Conservation (phyloP, 768 basidiomycete genomes). For the Leucocoprinus leucothites region DNA sequence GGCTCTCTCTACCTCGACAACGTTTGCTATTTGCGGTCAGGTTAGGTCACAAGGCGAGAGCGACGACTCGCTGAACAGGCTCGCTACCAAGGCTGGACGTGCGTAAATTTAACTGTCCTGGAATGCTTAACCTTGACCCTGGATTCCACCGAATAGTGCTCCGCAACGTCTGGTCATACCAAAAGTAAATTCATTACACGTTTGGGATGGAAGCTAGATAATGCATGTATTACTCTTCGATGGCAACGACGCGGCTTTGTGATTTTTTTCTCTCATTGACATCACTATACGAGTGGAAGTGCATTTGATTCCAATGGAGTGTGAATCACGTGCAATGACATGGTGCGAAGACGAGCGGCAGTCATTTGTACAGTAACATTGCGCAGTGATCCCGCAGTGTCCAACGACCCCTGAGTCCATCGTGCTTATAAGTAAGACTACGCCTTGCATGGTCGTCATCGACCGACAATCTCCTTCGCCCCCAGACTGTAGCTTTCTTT, state of each 20-base stretch:
- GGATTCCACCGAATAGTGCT: conserved; percentile 58
- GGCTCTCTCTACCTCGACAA: conserved; percentile 75
- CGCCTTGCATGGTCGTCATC: neutral
- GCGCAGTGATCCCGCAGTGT: conserved; percentile 9
- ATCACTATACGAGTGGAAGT: neutral
- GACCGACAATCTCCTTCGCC: conserved; percentile 18
- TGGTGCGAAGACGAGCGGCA: neutral
- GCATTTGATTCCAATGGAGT: neutral
- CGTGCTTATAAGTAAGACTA: neutral
- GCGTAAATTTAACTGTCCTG: conserved; percentile 35
- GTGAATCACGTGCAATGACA: conserved; percentile 12
- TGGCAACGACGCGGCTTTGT: neutral
- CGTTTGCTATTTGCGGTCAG: conserved; percentile 92
- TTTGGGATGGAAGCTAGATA: conserved; percentile 7
- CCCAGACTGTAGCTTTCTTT: conserved; percentile 24
- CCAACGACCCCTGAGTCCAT: neutral
- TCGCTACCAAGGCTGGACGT: conserved; percentile 95
- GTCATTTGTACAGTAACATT: neutral
- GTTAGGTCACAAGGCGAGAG: conserved; percentile 95
- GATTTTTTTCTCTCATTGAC: conserved; percentile 1
- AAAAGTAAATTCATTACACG: conserved; percentile 61
- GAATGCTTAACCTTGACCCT: neutral
- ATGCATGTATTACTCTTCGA: conserved; percentile 7
- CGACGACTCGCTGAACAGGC: conserved; percentile 94
- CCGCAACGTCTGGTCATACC: conserved; percentile 94